Percentiles rank a stretch among this genome's conserved stretches.
Evolutionary conservation across 768 basidiomycete species (phyloP).

Genomic region (Calvatia gigantea): DNA sequence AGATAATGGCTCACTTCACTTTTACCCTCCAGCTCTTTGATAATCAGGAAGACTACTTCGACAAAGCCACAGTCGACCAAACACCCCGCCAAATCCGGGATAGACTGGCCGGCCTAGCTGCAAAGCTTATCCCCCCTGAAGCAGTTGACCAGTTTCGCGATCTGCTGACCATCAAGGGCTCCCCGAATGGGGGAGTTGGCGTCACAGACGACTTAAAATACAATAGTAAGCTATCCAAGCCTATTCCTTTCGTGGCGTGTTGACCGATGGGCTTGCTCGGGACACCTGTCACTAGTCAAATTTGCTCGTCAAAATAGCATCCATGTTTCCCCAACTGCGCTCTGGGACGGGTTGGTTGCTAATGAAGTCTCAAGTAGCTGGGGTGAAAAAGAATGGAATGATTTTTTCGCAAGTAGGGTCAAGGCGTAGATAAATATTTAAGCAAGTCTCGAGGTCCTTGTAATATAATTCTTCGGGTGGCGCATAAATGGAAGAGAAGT

Average conservation of each 20-base stretch:
- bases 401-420: slow-evolving; percentile 66
- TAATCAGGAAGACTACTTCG: slow-evolving; percentile 74
- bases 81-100: slow-evolving; percentile 73
- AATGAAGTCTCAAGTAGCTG: slow-evolving; percentile 78
- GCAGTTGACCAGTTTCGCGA: slow-evolving; percentile 55
- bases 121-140: slow-evolving; percentile 45
- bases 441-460: no score
- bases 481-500: background rate
- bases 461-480: no score
- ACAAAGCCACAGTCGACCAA: slow-evolving; percentile 63
- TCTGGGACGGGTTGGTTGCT: slow-evolving; percentile 75
- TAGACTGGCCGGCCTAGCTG: slow-evolving; percentile 62
- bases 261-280: background rate
- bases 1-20: background rate
- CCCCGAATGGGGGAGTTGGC: slow-evolving; percentile 75
- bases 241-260: background rate
- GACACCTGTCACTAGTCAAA: slow-evolving; percentile 66
- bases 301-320: slow-evolving; percentile 87
- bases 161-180: slow-evolving; percentile 55
- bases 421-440: slow-evolving; percentile 26
- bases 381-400: slow-evolving; percentile 77
- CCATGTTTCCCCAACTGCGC: slow-evolving; percentile 83
- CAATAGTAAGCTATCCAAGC: slow-evolving; percentile 68
- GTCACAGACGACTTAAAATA: slow-evolving; percentile 89
- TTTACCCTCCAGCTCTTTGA: slow-evolving; percentile 62